Percentiles rank a stretch among this genome's conserved stretches.
Evolutionary conservation across 2,329 filamentous ascomycete genomes (phyloP).

Genomic region (Sporothrix mexicana): DNA sequence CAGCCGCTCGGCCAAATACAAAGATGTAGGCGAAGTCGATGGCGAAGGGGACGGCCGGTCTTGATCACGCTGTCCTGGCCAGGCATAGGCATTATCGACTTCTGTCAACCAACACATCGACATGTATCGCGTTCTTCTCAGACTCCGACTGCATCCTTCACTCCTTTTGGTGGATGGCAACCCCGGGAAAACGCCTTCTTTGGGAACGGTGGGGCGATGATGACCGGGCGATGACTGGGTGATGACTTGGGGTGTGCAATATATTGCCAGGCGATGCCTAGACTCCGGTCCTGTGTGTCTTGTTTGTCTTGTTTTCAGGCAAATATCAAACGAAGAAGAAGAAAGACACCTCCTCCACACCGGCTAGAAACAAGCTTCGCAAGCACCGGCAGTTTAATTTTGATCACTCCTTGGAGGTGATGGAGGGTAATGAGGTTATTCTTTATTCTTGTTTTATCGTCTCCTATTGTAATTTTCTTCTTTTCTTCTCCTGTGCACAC

Average conservation of each 20-base stretch:
- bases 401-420: not conserved
- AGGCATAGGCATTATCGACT: not conserved
- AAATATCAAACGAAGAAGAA: not conserved
- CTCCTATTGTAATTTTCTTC: not conserved
- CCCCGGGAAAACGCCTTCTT: not conserved
- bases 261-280: slow-evolving; percentile 16
- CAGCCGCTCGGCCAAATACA: slow-evolving; percentile 11
- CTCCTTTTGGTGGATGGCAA: not conserved
- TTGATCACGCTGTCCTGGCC: not conserved
- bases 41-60: no score
- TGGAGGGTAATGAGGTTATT: not conserved
- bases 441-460: not conserved
- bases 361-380: slow-evolving; percentile 22
- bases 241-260: not conserved
- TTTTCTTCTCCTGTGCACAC: no score
- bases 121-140: not conserved
- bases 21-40: not conserved
- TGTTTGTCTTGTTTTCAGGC: slow-evolving; percentile 20
- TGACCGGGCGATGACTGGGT: no score
- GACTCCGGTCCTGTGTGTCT: not conserved
- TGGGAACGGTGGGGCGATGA: not conserved
- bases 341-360: not conserved
- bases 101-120: not conserved
- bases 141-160: not conserved
- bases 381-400: slow-evolving; percentile 9